phyloP scores from a whole-genome alignment of 164 flowering plant species.

The Warburgia ugandensis region DNA sequence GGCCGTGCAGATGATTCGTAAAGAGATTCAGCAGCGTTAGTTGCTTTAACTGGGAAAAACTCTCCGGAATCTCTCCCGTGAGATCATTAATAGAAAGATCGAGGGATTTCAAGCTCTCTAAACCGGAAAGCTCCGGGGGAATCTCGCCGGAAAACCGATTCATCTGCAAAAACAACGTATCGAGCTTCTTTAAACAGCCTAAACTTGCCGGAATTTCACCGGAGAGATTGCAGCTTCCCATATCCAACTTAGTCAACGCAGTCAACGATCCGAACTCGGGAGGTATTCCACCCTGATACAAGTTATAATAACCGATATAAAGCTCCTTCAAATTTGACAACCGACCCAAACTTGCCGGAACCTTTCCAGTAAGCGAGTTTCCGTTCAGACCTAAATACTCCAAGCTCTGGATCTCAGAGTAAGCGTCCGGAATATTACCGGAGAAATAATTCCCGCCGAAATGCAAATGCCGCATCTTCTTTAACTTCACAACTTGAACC shows the following conservation, averaged over 20 bases:
- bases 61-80: constrained; percentile 67
- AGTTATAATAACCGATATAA: constrained; percentile 40
- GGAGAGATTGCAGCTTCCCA: constrained; percentile 48
- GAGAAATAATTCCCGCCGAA: constrained; percentile 83
- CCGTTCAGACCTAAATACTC: too few species aligned
- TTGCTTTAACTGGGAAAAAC: constrained; percentile 41
- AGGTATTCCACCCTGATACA: constrained; percentile 47
- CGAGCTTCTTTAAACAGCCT: constrained; percentile 37
- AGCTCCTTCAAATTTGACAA: constrained; percentile 33
- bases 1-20: constrained; percentile 54
- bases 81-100: constrained; percentile 64
- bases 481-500: constrained; percentile 24
- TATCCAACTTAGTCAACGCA: constrained; percentile 39
- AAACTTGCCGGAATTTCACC: constrained; percentile 69
- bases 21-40: constrained; percentile 55
- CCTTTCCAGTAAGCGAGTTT: constrained; percentile 38
- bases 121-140: constrained; percentile 53
- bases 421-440: too few species aligned
- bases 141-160: constrained; percentile 55
- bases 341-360: constrained; percentile 44
- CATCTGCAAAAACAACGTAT: constrained; percentile 59
- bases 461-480: constrained; percentile 34
- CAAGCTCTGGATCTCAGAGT: too few species aligned
- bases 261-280: constrained; percentile 50
- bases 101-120: constrained; percentile 44